Percentiles rank a stretch among this genome's conserved stretches.
These are phyloP conservation scores for Lactifluus piperatus DNA, from an alignment of 768 basidiomycete species.

Conservation along the genomic window DNA sequence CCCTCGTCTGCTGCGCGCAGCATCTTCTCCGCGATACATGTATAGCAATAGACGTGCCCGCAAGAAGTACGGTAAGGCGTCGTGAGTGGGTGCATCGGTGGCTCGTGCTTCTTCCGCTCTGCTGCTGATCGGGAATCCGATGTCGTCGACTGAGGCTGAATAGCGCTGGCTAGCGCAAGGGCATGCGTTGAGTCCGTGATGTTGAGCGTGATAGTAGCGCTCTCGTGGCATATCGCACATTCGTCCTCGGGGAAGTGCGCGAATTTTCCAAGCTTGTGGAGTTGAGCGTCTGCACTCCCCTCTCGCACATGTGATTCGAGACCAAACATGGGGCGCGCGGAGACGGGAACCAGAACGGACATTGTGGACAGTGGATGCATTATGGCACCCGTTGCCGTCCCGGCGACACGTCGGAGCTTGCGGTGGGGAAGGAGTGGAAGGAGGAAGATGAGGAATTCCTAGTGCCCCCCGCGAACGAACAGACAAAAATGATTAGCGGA, in stretches of 20 bases:
- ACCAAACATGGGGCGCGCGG: conserved; percentile 25
- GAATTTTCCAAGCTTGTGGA: conserved; percentile 46
- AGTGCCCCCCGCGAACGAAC: too few species aligned
- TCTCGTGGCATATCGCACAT: conserved; percentile 88
- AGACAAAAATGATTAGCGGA: background rate
- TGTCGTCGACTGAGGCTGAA: conserved; percentile 19
- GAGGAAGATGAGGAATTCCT: conserved; percentile 95
- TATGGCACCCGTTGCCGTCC: conserved; percentile 22
- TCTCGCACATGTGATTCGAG: background rate
- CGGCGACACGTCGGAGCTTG: conserved; percentile 49
- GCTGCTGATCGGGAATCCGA: conserved; percentile 22
- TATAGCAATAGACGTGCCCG: conserved; percentile 87
- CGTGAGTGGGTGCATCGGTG: conserved; percentile 57
- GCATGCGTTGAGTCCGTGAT: conserved; percentile 44
- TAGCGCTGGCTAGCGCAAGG: conserved; percentile 31
- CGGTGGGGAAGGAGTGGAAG: conserved; percentile 76
- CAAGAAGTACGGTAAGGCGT: conserved; percentile 80
- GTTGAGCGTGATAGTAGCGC: conserved; percentile 53
- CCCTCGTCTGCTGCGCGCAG: conserved; percentile 62
- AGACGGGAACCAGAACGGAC: conserved; percentile 26
- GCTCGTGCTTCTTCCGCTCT: conserved; percentile 33
- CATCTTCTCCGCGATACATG: conserved; percentile 81
- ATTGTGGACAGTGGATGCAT: conserved; percentile 25
- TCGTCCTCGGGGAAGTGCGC: conserved; percentile 60
- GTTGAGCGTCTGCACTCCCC: background rate